Evolutionary conservation across 768 basidiomycete species (phyloP).

Genomic region (Russula compacta): DNA sequence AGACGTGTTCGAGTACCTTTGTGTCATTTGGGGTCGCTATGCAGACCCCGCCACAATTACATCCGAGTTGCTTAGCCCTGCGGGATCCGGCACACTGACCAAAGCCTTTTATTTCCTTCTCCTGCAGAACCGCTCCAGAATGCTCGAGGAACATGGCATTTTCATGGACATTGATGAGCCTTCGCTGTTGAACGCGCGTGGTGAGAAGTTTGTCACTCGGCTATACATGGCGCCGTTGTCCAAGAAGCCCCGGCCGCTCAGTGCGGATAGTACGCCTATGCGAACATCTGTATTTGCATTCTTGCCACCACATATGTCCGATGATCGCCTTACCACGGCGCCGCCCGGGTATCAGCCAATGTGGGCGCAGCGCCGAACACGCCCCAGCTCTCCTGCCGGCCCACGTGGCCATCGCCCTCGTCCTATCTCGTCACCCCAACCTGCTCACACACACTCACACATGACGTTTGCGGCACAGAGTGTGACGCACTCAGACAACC

Average conservation of each 20-base stretch:
- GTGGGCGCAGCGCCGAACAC: slow-evolving; percentile 13
- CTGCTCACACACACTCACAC: slow-evolving; percentile 7
- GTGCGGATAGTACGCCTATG: slow-evolving; percentile 5
- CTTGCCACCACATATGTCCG: slow-evolving; percentile 12
- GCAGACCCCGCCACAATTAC: slow-evolving; percentile 50
- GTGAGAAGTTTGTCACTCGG: slow-evolving; percentile 31
- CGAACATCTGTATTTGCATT: slow-evolving; percentile 2
- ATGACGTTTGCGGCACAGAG: neutral
- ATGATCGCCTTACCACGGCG: slow-evolving; percentile 10
- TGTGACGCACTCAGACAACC: neutral
- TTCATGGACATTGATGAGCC: slow-evolving; percentile 30
- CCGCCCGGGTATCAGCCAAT: slow-evolving; percentile 15
- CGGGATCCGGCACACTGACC: slow-evolving; percentile 62
- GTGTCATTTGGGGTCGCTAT: slow-evolving; percentile 77
- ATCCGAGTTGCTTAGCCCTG: slow-evolving; percentile 58
- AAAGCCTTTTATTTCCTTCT: slow-evolving; percentile 89
- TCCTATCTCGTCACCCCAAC: slow-evolving; percentile 18
- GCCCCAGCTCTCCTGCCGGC: slow-evolving; percentile 19
- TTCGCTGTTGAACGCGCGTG: slow-evolving; percentile 20
- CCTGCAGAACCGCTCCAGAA: slow-evolving; percentile 61
- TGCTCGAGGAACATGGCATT: slow-evolving; percentile 45
- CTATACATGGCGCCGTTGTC: slow-evolving; percentile 36
- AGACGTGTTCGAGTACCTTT: slow-evolving; percentile 69
- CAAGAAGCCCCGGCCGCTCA: slow-evolving; percentile 23
- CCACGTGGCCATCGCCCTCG: slow-evolving; percentile 19